These are phyloP conservation scores for Suzukiozyma palmioleophila DNA, from an alignment of 1,139 yeast genomes.

Conservation along the genomic window DNA sequence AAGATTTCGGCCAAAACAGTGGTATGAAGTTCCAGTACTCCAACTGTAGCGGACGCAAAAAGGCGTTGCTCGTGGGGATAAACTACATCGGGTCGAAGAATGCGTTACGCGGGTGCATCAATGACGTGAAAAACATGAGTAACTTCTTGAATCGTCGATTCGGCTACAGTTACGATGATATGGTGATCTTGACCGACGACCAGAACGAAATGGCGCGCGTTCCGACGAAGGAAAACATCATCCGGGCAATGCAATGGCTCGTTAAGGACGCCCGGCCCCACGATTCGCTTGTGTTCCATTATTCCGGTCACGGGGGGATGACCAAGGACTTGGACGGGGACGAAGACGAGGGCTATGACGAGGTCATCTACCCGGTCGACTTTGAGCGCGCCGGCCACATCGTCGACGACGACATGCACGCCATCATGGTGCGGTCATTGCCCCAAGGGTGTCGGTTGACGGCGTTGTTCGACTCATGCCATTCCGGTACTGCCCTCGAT, in stretches of 20 bases:
- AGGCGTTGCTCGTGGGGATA: slow-evolving; percentile 82
- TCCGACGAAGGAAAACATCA: slow-evolving; percentile 79
- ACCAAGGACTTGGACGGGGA: slow-evolving; percentile 79
- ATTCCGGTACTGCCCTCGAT: slow-evolving; percentile 87
- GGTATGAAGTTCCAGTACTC: slow-evolving; percentile 58
- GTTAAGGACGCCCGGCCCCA: slow-evolving; percentile 80
- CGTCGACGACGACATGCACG: slow-evolving; percentile 83
- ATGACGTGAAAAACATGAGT: slow-evolving; percentile 67
- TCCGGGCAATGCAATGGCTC: slow-evolving; percentile 89
- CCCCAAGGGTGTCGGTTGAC: slow-evolving; percentile 83
- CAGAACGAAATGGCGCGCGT: slow-evolving; percentile 56
- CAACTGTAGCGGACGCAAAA: slow-evolving; percentile 66
- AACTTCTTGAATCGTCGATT: slow-evolving; percentile 46
- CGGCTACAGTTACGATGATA: slow-evolving; percentile 74
- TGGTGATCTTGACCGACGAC: slow-evolving; percentile 81
- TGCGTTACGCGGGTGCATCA: slow-evolving; percentile 80
- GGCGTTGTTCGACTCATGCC: slow-evolving; percentile 87
- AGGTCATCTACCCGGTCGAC: slow-evolving; percentile 87
- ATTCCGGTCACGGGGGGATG: slow-evolving; percentile 92
- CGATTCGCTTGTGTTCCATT: slow-evolving; percentile 79
- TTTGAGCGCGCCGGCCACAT: slow-evolving; percentile 69
- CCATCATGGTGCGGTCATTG: slow-evolving; percentile 69
- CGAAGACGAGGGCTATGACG: slow-evolving; percentile 85
- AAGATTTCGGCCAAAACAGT: slow-evolving; percentile 24
- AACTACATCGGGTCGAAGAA: slow-evolving; percentile 73